Percentiles rank a stretch among this genome's conserved stretches.
Evolutionary conservation across 768 basidiomycete species (phyloP).

Genomic region (Hirschioporus abietinus): DNA sequence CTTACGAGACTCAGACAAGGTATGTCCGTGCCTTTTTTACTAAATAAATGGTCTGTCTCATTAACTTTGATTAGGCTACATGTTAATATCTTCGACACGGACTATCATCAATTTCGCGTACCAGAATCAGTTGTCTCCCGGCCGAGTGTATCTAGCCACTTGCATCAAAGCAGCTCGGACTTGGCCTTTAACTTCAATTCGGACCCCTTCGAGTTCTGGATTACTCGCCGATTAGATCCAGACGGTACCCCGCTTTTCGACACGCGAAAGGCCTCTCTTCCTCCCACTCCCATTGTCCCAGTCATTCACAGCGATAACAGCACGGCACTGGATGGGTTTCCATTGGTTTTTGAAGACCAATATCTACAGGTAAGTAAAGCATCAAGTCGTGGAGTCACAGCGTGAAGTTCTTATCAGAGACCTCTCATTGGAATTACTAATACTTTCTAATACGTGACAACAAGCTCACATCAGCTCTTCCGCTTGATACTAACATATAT

Average conservation of each 20-base stretch:
- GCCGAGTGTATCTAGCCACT: conserved; percentile 30
- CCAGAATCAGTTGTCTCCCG: conserved; percentile 47
- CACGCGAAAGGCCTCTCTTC: conserved; percentile 58
- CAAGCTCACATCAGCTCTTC: conserved; percentile 61
- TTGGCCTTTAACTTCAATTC: conserved; percentile 62
- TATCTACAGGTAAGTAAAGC: conserved; percentile 54
- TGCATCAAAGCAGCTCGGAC: conserved; percentile 43
- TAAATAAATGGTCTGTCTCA: background rate
- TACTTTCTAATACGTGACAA: background rate
- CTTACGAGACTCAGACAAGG: conserved; percentile 54
- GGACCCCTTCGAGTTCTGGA: conserved; percentile 74
- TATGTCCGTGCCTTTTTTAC: conserved; percentile 18
- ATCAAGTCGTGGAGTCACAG: too few species aligned
- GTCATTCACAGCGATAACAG: conserved; percentile 44
- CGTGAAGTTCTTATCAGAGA: too few species aligned
- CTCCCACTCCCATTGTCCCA: conserved; percentile 52
- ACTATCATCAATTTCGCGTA: conserved; percentile 58
- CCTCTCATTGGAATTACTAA: too few species aligned
- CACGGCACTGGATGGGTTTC: conserved; percentile 59
- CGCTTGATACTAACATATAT: conserved; percentile 65
- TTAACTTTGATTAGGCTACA: conserved; percentile 40
- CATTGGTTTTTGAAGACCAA: conserved; percentile 74
- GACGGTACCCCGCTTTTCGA: conserved; percentile 58
- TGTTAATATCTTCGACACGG: conserved; percentile 62
- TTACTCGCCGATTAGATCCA: conserved; percentile 60